Evolutionary conservation across 495 filamentous ascomycete species (phyloP).

Genomic region (Penicillium taxi): DNA sequence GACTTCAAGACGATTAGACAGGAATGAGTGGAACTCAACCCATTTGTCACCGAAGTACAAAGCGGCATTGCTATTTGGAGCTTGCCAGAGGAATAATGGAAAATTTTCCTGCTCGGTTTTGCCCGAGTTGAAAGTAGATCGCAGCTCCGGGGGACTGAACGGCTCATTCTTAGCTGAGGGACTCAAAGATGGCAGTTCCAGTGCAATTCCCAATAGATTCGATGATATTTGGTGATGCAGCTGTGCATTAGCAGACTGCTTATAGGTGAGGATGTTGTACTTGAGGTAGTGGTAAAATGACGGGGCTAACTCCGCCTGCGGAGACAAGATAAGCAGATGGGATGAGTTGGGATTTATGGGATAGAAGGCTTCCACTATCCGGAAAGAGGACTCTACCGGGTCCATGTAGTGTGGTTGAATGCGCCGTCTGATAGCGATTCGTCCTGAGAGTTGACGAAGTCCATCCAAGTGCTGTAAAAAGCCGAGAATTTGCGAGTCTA

Average conservation of each 20-base stretch:
- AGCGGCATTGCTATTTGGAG: conserved; percentile 69
- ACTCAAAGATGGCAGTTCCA: conserved; percentile 57
- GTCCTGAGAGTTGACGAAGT: conserved; percentile 45
- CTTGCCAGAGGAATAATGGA: conserved; percentile 70
- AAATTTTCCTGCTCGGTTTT: conserved; percentile 16
- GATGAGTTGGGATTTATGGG: conserved; percentile 51
- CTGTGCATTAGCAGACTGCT: conserved; percentile 48
- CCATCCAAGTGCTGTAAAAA: conserved; percentile 58
- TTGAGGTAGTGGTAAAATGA: conserved; percentile 76
- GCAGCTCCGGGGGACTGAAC: conserved; percentile 44
- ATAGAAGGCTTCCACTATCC: conserved; percentile 76
- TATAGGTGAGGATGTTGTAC: conserved; percentile 64
- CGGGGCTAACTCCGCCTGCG: conserved; percentile 65
- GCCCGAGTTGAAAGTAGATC: conserved; percentile 9
- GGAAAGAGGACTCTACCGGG: conserved; percentile 56
- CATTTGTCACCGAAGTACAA: conserved; percentile 79
- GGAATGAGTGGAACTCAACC: conserved; percentile 69
- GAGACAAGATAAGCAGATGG: conserved; percentile 70
- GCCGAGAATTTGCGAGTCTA: conserved; percentile 51
- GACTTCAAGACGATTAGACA: conserved; percentile 47
- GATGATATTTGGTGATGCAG: conserved; percentile 36
- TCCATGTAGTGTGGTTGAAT: conserved; percentile 48
- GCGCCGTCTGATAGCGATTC: conserved; percentile 61
- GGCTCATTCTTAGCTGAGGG: conserved; percentile 47
- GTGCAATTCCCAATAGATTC: conserved; percentile 62